A percentile compares a stretch with the other conserved stretches of the same genome.
Conservation (phyloP, 108 stramenopile species). For the Skeletonema tropicum region DNA sequence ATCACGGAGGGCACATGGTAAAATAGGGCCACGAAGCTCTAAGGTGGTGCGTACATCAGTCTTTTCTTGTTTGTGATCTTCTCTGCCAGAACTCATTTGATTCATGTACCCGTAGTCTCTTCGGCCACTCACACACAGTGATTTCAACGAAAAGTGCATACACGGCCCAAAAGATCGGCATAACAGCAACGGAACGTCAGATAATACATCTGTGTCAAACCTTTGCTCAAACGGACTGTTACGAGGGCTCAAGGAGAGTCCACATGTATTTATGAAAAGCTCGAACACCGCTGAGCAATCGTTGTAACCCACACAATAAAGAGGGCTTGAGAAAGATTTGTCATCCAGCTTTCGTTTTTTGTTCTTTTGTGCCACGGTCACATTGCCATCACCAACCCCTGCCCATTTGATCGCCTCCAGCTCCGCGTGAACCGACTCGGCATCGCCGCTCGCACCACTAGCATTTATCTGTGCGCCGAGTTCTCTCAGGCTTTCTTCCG, state of each 20-base stretch:
- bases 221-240: neutral
- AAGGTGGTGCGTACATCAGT: conserved; percentile 24
- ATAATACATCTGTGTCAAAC: neutral
- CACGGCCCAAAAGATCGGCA: conserved; percentile 63
- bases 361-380: conserved; percentile 36
- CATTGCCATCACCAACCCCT: conserved; percentile 37
- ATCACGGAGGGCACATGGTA: conserved; percentile 66
- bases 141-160: conserved; percentile 50
- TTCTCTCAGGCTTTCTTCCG: conserved; percentile 23
- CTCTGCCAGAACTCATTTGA: conserved; percentile 14
- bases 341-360: neutral
- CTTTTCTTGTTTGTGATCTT: conserved; percentile 1
- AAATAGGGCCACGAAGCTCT: conserved; percentile 56
- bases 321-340: conserved; percentile 17
- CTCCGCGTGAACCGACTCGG: conserved; percentile 47
- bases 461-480: neutral
- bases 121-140: conserved; percentile 35
- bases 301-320: conserved; percentile 58
- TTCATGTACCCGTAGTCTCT: conserved; percentile 34
- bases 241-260: conserved; percentile 19
- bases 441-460: conserved; percentile 12
- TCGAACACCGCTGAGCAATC: conserved; percentile 67
- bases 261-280: conserved; percentile 60
- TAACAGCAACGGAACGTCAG: conserved; percentile 63
- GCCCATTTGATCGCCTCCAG: conserved; percentile 63